Percentiles rank a stretch among this genome's conserved stretches.
These are phyloP conservation scores for Microsporum ferrugineum DNA, from an alignment of 2,329 filamentous ascomycete genomes.

Conservation along the genomic window DNA sequence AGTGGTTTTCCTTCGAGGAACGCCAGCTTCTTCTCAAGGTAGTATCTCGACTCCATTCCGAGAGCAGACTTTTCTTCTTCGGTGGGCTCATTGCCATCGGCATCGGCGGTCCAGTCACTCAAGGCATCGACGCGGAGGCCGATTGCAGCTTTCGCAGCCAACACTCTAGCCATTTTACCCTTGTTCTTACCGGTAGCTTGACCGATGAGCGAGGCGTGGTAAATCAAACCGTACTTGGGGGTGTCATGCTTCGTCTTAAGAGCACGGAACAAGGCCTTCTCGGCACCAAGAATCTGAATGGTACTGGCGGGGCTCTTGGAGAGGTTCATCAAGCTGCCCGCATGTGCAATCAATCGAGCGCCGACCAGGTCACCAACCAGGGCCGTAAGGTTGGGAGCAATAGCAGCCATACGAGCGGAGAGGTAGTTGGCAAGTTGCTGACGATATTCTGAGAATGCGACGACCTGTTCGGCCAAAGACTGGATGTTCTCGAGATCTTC, in stretches of 20 bases:
- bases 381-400: slow-evolving; percentile 88
- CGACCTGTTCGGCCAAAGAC: slow-evolving; percentile 82
- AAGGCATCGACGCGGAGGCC: slow-evolving; percentile 88
- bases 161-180: slow-evolving; percentile 96
- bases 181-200: slow-evolving; percentile 98
- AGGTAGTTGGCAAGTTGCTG: slow-evolving; percentile 80
- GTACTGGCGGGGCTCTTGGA: slow-evolving; percentile 92
- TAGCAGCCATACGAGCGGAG: slow-evolving; percentile 86
- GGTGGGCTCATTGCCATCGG: slow-evolving; percentile 53
- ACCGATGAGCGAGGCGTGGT: slow-evolving; percentile 84
- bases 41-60: slow-evolving; percentile 49
- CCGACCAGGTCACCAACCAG: slow-evolving; percentile 90
- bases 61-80: slow-evolving; percentile 82
- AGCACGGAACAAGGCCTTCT: slow-evolving; percentile 96
- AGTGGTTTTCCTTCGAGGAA: slow-evolving; percentile 80
- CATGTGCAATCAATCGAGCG: slow-evolving; percentile 86
- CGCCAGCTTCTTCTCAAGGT: slow-evolving; percentile 40
- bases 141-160: slow-evolving; percentile 85
- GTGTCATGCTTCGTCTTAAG: slow-evolving; percentile 99
- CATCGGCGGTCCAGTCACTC: slow-evolving; percentile 61
- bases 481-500: slow-evolving; percentile 91
- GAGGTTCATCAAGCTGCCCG: slow-evolving; percentile 85
- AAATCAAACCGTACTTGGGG: slow-evolving; percentile 93
- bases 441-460: slow-evolving; percentile 83
- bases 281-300: slow-evolving; percentile 93